phyloP scores from a whole-genome alignment of 495 filamentous ascomycete species.

The Cairneyella variabilis region DNA sequence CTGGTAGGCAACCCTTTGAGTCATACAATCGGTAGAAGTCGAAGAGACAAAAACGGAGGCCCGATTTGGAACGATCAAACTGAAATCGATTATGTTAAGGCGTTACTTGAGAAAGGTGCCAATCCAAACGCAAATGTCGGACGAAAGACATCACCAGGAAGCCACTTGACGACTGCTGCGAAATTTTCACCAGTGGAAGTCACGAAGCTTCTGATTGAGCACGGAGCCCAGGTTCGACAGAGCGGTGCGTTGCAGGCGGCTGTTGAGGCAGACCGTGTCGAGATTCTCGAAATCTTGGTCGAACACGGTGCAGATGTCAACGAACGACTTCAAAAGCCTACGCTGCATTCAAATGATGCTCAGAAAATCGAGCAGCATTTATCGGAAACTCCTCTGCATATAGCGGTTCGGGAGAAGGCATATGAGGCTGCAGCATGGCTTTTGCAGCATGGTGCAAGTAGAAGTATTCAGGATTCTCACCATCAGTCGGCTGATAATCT shows the following conservation, averaged over 20 bases:
- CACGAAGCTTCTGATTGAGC: constrained; percentile 14
- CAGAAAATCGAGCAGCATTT: not conserved
- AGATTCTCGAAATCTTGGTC: constrained; percentile 26
- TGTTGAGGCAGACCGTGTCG: constrained; percentile 19
- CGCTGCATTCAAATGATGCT: not conserved
- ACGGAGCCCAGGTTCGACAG: constrained; percentile 7
- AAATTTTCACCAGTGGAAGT: not conserved
- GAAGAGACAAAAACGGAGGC: not conserved
- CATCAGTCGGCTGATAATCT: constrained; percentile 15
- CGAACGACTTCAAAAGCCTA: not conserved
- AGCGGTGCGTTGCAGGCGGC: constrained; percentile 30
- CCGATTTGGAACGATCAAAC: not conserved
- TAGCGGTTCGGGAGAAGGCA: not conserved
- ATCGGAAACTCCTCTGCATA: not conserved
- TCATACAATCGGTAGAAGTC: not conserved
- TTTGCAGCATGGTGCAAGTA: not conserved
- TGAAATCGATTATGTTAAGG: not conserved
- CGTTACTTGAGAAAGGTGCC: not conserved
- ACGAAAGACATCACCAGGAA: not conserved
- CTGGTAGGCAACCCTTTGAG: not conserved
- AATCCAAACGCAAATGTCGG: not conserved
- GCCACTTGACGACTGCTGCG: not conserved
- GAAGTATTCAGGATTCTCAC: not conserved
- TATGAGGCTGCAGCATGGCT: not conserved
- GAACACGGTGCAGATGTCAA: constrained; percentile 30